Conservation (phyloP, 805 yeast genomes). For the Cyberlindnera americana region DNA sequence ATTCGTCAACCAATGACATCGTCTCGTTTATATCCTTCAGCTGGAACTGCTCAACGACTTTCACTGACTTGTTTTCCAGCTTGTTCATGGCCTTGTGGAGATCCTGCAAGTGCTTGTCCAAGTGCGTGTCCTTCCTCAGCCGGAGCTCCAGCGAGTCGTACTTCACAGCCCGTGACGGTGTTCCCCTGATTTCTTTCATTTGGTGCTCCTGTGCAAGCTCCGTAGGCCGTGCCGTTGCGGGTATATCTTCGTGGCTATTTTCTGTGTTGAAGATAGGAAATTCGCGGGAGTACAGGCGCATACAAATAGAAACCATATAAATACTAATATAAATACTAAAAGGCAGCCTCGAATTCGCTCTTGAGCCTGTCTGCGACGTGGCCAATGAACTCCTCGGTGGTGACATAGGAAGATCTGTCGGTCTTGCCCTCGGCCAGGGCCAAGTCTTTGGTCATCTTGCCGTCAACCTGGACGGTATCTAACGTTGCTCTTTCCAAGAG, state of each 20-base stretch:
- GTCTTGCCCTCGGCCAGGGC: constrained; percentile 88
- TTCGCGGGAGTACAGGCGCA: too few species aligned
- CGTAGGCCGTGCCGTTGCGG: too few species aligned
- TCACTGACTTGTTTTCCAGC: constrained; percentile 21
- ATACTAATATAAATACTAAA: constrained; percentile 8
- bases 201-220: too few species aligned
- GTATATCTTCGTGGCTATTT: too few species aligned
- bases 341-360: constrained; percentile 10
- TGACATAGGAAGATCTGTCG: constrained; percentile 75
- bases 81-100: constrained; percentile 20
- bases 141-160: constrained; percentile 12
- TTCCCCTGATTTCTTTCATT: constrained; percentile 22
- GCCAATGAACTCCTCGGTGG: constrained; percentile 87
- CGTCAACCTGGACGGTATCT: constrained; percentile 79
- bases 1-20: constrained; percentile 22
- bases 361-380: constrained; percentile 68
- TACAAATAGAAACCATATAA: too few species aligned
- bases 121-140: constrained; percentile 17
- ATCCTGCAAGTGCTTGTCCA: constrained; percentile 18
- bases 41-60: constrained; percentile 9
- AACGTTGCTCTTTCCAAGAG: constrained; percentile 77
- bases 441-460: constrained; percentile 93
- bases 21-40: constrained; percentile 16
- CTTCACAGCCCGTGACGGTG: constrained; percentile 16
- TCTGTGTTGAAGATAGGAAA: too few species aligned